Evolutionary conservation across 305 asterid species (phyloP).

Genomic region (Fraxinus angustifolia): DNA sequence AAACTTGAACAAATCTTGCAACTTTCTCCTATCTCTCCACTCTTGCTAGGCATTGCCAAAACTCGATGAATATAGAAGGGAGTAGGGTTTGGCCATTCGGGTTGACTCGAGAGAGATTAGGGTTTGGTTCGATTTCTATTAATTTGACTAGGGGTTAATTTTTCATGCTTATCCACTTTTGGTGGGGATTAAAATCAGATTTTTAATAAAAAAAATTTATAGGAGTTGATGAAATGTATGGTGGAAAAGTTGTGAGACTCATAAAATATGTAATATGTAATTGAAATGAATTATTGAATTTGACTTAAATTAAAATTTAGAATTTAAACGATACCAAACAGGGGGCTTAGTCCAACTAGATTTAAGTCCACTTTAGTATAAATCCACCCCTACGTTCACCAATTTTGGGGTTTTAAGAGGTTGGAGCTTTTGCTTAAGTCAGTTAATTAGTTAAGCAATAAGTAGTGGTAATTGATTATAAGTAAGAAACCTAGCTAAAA

Average conservation of each 20-base stretch:
- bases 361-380: not conserved
- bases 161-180: not conserved
- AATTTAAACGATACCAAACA: too few species aligned
- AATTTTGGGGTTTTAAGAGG: not conserved
- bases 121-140: not conserved
- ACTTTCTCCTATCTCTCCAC: not conserved
- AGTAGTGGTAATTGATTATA: not conserved
- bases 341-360: too few species aligned
- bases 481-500: not conserved
- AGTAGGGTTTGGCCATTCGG: not conserved
- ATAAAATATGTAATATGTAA: too few species aligned
- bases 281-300: too few species aligned
- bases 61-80: not conserved
- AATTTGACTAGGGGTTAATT: not conserved
- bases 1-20: not conserved
- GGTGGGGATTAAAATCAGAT: too few species aligned
- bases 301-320: too few species aligned
- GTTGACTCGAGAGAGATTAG: not conserved
- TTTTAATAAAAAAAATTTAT: too few species aligned
- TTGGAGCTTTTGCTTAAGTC: not conserved
- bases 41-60: not conserved
- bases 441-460: too few species aligned
- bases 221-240: too few species aligned
- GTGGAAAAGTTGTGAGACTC: too few species aligned
- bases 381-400: too few species aligned